Conservation (phyloP, 2,329 filamentous ascomycete genomes). For the Xylariaceae sp. region DNA sequence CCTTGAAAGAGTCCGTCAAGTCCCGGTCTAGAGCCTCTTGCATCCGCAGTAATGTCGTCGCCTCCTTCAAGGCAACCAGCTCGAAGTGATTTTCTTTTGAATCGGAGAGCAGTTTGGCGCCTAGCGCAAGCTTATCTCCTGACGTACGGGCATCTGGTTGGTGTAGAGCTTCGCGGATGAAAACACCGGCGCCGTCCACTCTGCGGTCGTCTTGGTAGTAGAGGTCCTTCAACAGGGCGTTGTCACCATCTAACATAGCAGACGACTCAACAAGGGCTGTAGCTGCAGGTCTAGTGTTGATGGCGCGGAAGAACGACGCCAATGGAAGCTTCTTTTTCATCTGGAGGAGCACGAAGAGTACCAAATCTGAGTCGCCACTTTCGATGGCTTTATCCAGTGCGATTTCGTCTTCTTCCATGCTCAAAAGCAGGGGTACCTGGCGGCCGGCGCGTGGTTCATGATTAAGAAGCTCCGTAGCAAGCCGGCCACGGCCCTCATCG, state of each 20-base stretch:
- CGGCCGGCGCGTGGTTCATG: conserved; percentile 93
- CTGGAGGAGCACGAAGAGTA: conserved; percentile 83
- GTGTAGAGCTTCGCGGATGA: conserved; percentile 75
- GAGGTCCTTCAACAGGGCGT: conserved; percentile 83
- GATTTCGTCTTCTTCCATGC: conserved; percentile 93
- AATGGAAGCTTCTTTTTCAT: conserved; percentile 87
- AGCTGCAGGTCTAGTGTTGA: conserved; percentile 80
- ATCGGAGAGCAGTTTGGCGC: conserved; percentile 76
- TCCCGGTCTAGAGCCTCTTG: conserved; percentile 87
- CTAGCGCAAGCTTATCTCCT: conserved; percentile 83
- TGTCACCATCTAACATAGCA: conserved; percentile 65
- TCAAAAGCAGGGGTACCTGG: conserved; percentile 87
- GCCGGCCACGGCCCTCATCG: conserved; percentile 82
- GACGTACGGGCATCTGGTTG: conserved; percentile 67
- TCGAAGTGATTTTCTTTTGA: conserved; percentile 75
- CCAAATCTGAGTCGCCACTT: conserved; percentile 87
- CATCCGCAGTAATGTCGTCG: conserved; percentile 71
- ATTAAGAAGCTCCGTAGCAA: conserved; percentile 87
- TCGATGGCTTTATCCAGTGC: conserved; percentile 96
- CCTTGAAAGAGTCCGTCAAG: conserved; percentile 69
- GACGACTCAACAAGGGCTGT: conserved; percentile 85
- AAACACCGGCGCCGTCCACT: conserved; percentile 80
- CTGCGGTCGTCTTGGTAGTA: conserved; percentile 97
- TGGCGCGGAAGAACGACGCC: conserved; percentile 85
- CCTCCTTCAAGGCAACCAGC: conserved; percentile 72